Base-by-base conservation (phyloP, 192 early-diverging fungal genomes). In the Phlyctochytrium planicorne region DNA sequence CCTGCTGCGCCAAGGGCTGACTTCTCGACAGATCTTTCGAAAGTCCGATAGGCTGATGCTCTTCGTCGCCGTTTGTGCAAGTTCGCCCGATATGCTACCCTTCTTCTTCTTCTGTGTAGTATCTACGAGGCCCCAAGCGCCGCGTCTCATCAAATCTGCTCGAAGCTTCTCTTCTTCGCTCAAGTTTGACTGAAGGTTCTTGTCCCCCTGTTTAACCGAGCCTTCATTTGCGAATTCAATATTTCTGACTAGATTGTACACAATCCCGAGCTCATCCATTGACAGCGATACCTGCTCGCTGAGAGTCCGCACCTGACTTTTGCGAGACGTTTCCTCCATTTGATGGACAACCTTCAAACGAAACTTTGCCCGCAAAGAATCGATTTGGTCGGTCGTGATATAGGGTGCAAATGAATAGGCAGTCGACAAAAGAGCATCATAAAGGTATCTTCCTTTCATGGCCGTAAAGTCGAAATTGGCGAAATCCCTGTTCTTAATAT, bases 331-430 rank as follows among this genome's bases (percentile, higher is more conserved):
- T 23, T 74, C 75, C 55, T 87, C 85, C 81, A 84, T 86, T 57
- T 81, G 75, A 56, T 87, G 85, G 1, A 87, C 85, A 1, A 87
- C 84, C 25, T 47, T 65, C 25, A 87, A 59, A 24, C 84, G 63
- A 57, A 73, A 73, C 47, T 76, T 81, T 57, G 72, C 69, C 24
- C 85, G 66, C 47, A 84, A 69, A 0, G 67, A n/a, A 20, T 86
- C 83, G 55, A 87, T 86, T 14, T 53, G 37, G 37, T 86, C 84
- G 3, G 63, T 73, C 3, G 78, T 80, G 14, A 86, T 70, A 6
- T 67, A n/a, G 12, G 59, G 55, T 0, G 72, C 63, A 59, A 80
- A 82, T 1, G 71, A 65, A 35, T 82, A 84, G 6, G 81, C 82
- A 3, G 72, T 62, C 17, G 34, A 56, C 56, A 87, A 52, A 17